A percentile compares a stretch with the other conserved stretches of the same genome.
phyloP scores from a whole-genome alignment of 148 eudicot species.

The Limonium bicolor region DNA sequence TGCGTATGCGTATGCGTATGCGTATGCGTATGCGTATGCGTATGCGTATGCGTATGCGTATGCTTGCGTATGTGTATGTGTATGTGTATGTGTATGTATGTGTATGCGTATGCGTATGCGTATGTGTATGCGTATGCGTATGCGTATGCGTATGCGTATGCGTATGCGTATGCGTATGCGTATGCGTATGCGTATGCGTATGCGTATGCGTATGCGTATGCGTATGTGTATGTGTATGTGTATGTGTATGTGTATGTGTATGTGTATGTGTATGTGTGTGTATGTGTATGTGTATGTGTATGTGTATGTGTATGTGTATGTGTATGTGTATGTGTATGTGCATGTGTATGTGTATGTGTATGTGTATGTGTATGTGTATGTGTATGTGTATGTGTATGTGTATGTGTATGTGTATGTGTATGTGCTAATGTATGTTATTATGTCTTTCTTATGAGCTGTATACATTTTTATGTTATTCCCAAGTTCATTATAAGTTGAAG shows the following conservation, averaged over 20 bases:
- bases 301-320: slow-evolving; percentile 4
- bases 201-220: neutral
- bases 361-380: neutral
- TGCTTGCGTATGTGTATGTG: neutral
- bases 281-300: neutral
- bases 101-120: neutral
- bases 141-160: neutral
- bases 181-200: neutral
- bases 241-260: neutral
- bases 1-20: neutral
- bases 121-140: neutral
- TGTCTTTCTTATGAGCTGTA: no score
- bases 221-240: neutral
- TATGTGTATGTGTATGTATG: neutral
- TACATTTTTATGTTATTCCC: no score
- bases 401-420: neutral
- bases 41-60: neutral
- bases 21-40: neutral
- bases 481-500: no score
- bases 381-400: neutral
- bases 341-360: neutral
- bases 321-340: neutral
- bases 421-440: neutral
- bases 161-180: neutral
- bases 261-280: neutral